These are phyloP conservation scores for Cryptococcus jaspeensis DNA, from an alignment of 1,284 basidiomycete species.

Conservation along the genomic window DNA sequence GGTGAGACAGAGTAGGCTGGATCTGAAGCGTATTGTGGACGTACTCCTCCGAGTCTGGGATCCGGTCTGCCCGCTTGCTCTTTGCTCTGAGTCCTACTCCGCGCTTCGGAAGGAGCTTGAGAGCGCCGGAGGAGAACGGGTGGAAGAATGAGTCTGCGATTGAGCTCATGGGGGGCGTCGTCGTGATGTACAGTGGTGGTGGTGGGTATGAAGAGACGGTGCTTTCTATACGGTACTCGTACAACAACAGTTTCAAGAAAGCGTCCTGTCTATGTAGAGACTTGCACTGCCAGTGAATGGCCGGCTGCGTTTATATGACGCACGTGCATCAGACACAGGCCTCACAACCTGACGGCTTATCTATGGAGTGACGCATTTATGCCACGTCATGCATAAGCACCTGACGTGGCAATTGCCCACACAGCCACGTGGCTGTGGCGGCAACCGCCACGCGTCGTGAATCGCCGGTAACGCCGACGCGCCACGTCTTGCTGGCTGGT, in stretches of 20 bases:
- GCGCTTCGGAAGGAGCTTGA: slow-evolving; percentile 40
- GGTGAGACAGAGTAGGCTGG: not conserved
- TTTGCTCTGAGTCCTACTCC: slow-evolving; percentile 40
- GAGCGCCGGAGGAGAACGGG: slow-evolving; percentile 47
- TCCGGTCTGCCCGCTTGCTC: slow-evolving; percentile 46
- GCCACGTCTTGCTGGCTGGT: not conserved
- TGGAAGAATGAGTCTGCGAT: slow-evolving; percentile 45
- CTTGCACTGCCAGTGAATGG: too few species aligned
- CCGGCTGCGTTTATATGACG: too few species aligned
- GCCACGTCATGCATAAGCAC: too few species aligned
- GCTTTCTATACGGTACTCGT: too few species aligned
- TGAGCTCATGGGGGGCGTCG: slow-evolving; percentile 20
- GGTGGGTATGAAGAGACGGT: not conserved
- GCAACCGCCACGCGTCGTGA: not conserved
- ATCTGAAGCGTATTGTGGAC: slow-evolving; percentile 8
- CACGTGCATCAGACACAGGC: slow-evolving; percentile 4
- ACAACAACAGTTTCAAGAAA: not conserved
- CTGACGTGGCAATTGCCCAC: too few species aligned
- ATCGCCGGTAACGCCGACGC: not conserved
- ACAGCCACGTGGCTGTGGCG: not conserved
- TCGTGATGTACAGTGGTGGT: too few species aligned
- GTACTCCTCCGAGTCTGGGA: slow-evolving; percentile 49
- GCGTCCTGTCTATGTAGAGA: not conserved
- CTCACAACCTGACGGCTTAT: not conserved
- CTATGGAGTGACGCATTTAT: too few species aligned